phyloP scores from a whole-genome alignment of 1,284 basidiomycete genomes.

The Sphagnurus paluster region DNA sequence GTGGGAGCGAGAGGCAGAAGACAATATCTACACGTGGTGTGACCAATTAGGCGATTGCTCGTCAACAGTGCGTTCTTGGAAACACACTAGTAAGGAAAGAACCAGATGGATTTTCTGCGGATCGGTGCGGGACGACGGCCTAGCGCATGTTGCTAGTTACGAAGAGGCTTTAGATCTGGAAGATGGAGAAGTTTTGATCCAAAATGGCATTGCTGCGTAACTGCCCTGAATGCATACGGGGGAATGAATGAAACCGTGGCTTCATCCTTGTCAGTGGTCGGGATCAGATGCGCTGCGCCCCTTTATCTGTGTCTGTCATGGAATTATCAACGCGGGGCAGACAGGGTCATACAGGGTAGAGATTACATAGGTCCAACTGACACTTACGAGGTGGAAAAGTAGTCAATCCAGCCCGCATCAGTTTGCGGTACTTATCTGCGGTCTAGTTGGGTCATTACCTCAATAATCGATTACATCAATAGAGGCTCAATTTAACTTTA shows the following conservation, averaged over 20 bases:
- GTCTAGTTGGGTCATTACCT: not conserved
- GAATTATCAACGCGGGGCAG: constrained; percentile 10
- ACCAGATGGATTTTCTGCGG: constrained; percentile 35
- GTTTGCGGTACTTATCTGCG: not conserved
- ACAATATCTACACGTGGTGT: constrained; percentile 25
- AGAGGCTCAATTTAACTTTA: not conserved
- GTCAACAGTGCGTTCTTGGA: constrained; percentile 23
- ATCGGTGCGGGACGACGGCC: constrained; percentile 29
- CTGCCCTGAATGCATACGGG: not conserved
- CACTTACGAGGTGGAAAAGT: not conserved
- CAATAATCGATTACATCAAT: not conserved
- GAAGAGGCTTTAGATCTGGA: constrained; percentile 25
- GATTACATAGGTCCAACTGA: no score
- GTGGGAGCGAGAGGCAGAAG: constrained; percentile 27
- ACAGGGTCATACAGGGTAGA: not conserved
- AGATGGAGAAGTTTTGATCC: constrained; percentile 23
- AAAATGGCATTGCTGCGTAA: constrained; percentile 5
- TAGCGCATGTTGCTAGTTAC: constrained; percentile 28
- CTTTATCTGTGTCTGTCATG: not conserved
- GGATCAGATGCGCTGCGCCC: not conserved
- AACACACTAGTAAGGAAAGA: constrained; percentile 21
- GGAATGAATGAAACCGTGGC: not conserved
- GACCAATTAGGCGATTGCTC: constrained; percentile 15
- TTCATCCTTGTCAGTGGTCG: constrained; percentile 2
- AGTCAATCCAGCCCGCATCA: not conserved